These are phyloP conservation scores for Kwoniella dendrophila DNA, from an alignment of 768 basidiomycete species.

Conservation along the genomic window DNA sequence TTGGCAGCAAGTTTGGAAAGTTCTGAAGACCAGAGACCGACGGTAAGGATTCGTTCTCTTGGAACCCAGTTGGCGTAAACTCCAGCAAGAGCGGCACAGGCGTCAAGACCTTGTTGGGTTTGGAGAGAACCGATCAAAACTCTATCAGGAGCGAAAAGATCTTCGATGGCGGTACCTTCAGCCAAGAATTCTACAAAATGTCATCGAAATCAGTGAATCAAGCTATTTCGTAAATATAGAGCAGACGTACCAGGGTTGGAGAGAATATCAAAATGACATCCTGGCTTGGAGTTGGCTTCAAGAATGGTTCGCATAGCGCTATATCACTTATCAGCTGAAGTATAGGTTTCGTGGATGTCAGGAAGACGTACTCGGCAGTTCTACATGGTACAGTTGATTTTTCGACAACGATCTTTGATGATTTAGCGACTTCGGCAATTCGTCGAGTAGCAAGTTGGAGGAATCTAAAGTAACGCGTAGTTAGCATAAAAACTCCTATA, in stretches of 20 bases:
- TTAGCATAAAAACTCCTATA: slow-evolving; percentile 2
- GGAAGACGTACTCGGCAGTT: slow-evolving; percentile 70
- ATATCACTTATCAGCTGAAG: neutral
- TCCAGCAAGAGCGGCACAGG: slow-evolving; percentile 72
- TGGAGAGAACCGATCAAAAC: slow-evolving; percentile 96
- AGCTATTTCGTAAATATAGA: neutral
- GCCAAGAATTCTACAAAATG: slow-evolving; percentile 79
- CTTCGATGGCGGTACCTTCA: slow-evolving; percentile 92
- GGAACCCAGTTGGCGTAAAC: slow-evolving; percentile 97
- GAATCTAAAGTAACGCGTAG: slow-evolving; percentile 66
- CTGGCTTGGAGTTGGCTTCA: slow-evolving; percentile 93
- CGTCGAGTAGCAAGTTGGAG: slow-evolving; percentile 95
- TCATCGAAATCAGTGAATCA: slow-evolving; percentile 12
- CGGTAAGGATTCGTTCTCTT: slow-evolving; percentile 77
- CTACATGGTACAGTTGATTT: slow-evolving; percentile 99
- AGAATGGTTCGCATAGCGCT: slow-evolving; percentile 96
- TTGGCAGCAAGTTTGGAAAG: slow-evolving; percentile 98
- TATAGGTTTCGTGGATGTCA: neutral
- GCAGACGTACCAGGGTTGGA: slow-evolving; percentile 73
- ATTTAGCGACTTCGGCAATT: slow-evolving; percentile 85
- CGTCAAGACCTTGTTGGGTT: slow-evolving; percentile 78
- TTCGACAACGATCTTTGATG: slow-evolving; percentile 97
- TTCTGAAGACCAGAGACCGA: slow-evolving; percentile 98
- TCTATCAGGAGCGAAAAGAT: slow-evolving; percentile 87
- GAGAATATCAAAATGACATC: slow-evolving; percentile 91